Conservation (phyloP, 768 basidiomycete genomes). For the Hemileccinum rubropunctum region DNA sequence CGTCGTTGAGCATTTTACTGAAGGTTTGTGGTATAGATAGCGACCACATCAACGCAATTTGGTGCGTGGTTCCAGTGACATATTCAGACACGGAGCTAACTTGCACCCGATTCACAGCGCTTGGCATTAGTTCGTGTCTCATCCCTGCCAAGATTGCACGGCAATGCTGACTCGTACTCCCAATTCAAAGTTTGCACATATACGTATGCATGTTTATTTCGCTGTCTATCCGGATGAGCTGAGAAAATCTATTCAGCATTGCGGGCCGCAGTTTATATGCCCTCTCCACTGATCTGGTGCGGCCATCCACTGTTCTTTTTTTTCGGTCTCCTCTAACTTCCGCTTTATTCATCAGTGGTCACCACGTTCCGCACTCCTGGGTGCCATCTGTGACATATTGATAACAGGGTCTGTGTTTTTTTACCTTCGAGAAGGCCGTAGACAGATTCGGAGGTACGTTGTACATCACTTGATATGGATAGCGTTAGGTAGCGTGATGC, state of each 20-base stretch:
- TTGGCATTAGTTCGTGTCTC: slow-evolving; percentile 7
- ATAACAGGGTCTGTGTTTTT: slow-evolving; percentile 22
- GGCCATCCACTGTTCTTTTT: not conserved
- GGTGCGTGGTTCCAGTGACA: not conserved
- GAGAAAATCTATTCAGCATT: not conserved
- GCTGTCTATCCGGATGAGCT: too few relatives aligned
- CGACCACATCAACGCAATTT: slow-evolving; percentile 3
- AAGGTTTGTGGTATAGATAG: not conserved
- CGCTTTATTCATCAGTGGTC: slow-evolving; percentile 10
- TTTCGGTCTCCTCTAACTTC: too few relatives aligned
- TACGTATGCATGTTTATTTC: too few relatives aligned
- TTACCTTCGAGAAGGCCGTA: slow-evolving; percentile 16
- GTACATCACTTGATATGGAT: too few relatives aligned
- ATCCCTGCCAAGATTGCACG: not conserved
- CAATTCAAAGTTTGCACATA: too few relatives aligned
- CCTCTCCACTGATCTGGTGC: not conserved
- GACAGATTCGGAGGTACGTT: slow-evolving; percentile 7
- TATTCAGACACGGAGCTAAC: not conserved
- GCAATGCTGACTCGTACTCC: not conserved
- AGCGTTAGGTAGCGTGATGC: too few relatives aligned
- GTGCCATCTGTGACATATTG: slow-evolving; percentile 11
- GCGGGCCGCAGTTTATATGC: not conserved
- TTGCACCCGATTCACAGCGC: not conserved
- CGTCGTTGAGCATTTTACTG: too few relatives aligned
- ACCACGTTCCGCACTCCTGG: slow-evolving; percentile 27